Percentiles rank a stretch among this genome's conserved stretches.
These are phyloP conservation scores for Kentomonas sorsogonicus DNA, from an alignment of 208 protist species.

Conservation along the genomic window DNA sequence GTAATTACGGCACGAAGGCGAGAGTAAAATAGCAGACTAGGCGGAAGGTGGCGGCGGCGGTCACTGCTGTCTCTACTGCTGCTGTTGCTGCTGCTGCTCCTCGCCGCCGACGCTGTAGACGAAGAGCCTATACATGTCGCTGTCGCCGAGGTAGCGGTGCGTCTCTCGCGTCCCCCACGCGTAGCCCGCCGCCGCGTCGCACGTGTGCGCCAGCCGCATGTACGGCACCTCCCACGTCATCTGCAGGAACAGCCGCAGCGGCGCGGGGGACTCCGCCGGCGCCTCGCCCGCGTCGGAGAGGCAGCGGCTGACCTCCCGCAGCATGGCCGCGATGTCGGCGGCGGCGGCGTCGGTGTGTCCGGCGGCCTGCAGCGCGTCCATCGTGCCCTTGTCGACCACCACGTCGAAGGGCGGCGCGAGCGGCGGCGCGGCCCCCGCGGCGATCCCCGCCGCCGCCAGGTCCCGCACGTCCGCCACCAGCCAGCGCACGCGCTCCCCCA, in stretches of 20 bases:
- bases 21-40: neutral
- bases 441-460: slow-evolving; percentile 29
- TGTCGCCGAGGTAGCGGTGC: slow-evolving; percentile 51
- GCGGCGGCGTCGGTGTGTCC: slow-evolving; percentile 35
- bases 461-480: slow-evolving; percentile 71
- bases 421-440: no score
- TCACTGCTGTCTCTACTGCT: neutral
- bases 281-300: slow-evolving; percentile 18
- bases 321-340: slow-evolving; percentile 62
- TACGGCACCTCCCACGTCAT: slow-evolving; percentile 82
- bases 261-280: neutral
- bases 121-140: slow-evolving; percentile 79
- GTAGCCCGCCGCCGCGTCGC: slow-evolving; percentile 13
- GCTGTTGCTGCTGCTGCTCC: neutral
- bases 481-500: slow-evolving; percentile 40
- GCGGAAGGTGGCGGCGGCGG: neutral
- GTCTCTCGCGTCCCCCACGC: slow-evolving; percentile 50
- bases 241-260: slow-evolving; percentile 60
- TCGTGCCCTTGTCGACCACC: slow-evolving; percentile 81
- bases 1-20: neutral
- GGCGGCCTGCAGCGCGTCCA: slow-evolving; percentile 79
- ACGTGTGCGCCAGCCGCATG: slow-evolving; percentile 38
- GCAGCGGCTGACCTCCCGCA: slow-evolving; percentile 51
- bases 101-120: slow-evolving; percentile 36
- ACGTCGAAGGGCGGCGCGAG: slow-evolving; percentile 72